phyloP scores from a whole-genome alignment of 352 stramenopile species.

The Phytophthora macrochlamydospora region DNA sequence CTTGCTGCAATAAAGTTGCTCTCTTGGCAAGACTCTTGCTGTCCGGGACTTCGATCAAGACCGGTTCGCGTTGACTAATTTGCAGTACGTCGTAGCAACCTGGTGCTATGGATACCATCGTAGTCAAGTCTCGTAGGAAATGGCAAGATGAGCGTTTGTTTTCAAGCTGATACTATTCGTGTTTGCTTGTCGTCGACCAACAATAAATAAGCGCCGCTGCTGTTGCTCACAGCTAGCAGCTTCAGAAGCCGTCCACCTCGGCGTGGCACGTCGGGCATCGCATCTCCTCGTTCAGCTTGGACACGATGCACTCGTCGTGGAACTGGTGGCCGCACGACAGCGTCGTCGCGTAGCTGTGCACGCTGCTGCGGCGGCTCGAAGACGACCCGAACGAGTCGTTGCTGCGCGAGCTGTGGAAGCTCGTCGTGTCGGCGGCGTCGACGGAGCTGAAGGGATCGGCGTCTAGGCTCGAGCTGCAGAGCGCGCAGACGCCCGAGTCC shows the following conservation, averaged over 20 bases:
- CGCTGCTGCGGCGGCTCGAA: constrained; percentile 15
- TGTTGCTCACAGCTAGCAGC: neutral
- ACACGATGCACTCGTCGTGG: constrained; percentile 67
- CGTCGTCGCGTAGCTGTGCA: constrained; percentile 43
- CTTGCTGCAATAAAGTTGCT: too few relatives aligned
- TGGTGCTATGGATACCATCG: too few relatives aligned
- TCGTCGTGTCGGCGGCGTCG: neutral
- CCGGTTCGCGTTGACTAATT: too few relatives aligned
- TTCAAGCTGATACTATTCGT: too few relatives aligned
- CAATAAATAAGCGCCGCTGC: too few relatives aligned
- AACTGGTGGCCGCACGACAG: constrained; percentile 58
- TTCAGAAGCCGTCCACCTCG: neutral
- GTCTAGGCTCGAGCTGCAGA: constrained; percentile 24
- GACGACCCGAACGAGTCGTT: constrained; percentile 9
- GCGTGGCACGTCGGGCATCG: constrained; percentile 45
- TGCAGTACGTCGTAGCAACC: too few relatives aligned
- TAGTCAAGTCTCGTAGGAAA: too few relatives aligned
- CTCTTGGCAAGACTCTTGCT: too few relatives aligned
- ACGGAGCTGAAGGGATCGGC: constrained; percentile 11
- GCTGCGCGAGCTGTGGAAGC: constrained; percentile 6
- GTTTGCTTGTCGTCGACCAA: too few relatives aligned
- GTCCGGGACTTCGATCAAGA: too few relatives aligned
- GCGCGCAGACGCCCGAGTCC: constrained; percentile 16
- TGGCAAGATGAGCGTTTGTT: too few relatives aligned
- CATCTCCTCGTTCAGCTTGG: constrained; percentile 55